Evolutionary conservation across 176 grass and related monocot species (phyloP).

Genomic region (Aegilops sharonensis): DNA sequence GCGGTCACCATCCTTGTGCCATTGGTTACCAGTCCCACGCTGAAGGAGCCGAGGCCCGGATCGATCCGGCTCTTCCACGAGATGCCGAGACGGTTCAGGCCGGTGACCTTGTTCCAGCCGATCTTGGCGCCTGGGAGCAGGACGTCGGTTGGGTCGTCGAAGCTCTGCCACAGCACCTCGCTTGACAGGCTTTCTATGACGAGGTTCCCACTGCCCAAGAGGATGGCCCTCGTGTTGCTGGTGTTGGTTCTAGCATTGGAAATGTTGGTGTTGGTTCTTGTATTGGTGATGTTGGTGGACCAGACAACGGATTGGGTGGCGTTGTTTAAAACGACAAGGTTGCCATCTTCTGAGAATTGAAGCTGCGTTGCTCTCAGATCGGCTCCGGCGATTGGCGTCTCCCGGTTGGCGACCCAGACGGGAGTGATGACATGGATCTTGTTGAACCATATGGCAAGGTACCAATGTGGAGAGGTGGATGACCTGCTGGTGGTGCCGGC

Average conservation of each 20-base stretch:
- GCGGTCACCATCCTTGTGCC: background rate
- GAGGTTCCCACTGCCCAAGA: constrained; percentile 34
- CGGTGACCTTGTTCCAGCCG: background rate
- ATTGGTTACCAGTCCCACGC: background rate
- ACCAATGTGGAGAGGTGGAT: background rate
- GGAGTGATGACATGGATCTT: constrained; percentile 11
- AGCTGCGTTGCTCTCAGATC: constrained; percentile 2
- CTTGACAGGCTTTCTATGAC: background rate
- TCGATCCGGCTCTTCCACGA: background rate
- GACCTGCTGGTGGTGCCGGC: background rate
- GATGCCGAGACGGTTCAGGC: background rate
- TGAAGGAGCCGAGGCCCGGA: background rate
- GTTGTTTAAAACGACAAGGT: constrained; percentile 29
- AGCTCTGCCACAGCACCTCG: background rate
- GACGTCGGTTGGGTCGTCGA: background rate
- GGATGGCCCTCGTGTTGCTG: background rate
- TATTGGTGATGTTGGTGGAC: constrained; percentile 1
- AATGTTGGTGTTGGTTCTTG: background rate
- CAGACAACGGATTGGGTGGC: constrained; percentile 2
- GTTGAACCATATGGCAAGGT: background rate
- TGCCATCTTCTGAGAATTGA: constrained; percentile 17
- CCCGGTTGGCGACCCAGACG: background rate
- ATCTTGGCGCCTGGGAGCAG: background rate
- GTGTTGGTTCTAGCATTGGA: background rate
- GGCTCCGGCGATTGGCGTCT: background rate